phyloP scores from a whole-genome alignment of 2,329 filamentous ascomycete species.

The Cryphonectria carpinicola region DNA sequence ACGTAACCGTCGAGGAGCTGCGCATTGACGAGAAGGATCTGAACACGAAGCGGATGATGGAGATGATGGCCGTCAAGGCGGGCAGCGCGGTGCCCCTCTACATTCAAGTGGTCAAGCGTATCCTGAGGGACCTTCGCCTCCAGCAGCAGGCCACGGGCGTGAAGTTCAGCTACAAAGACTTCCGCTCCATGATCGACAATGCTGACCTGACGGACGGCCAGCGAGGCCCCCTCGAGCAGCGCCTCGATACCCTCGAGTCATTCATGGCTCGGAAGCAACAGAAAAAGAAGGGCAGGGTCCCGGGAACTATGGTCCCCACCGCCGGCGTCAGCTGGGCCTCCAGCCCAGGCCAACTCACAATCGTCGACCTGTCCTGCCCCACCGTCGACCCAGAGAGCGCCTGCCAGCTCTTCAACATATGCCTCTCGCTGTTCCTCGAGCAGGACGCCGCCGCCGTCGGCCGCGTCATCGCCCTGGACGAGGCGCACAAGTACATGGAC shows the following conservation, averaged over 20 bases:
- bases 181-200: conserved; percentile 43
- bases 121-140: conserved; percentile 60
- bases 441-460: conserved; percentile 50
- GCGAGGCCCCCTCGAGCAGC: conserved; percentile 57
- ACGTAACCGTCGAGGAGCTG: conserved; percentile 54
- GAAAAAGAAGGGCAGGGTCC: background rate
- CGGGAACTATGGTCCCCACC: conserved; percentile 15
- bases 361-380: conserved; percentile 70
- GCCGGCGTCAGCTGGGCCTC: background rate
- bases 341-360: conserved; percentile 41
- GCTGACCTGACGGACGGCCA: conserved; percentile 54
- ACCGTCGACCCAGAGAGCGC: conserved; percentile 69
- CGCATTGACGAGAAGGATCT: conserved; percentile 56
- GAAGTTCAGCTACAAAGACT: conserved; percentile 54
- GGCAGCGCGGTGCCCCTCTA: conserved; percentile 56
- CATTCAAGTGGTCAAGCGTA: conserved; percentile 56
- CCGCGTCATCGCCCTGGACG: conserved; percentile 71
- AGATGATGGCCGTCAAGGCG: conserved; percentile 59
- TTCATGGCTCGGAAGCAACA: conserved; percentile 54
- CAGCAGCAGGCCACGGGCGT: conserved; percentile 43
- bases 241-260: conserved; percentile 65
- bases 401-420: conserved; percentile 75
- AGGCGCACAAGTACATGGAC: conserved; percentile 79
- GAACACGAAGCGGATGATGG: conserved; percentile 61
- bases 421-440: conserved; percentile 67